Conservation (phyloP, 2,329 filamentous ascomycete genomes). For the Davidsoniella neocaledoniae region DNA sequence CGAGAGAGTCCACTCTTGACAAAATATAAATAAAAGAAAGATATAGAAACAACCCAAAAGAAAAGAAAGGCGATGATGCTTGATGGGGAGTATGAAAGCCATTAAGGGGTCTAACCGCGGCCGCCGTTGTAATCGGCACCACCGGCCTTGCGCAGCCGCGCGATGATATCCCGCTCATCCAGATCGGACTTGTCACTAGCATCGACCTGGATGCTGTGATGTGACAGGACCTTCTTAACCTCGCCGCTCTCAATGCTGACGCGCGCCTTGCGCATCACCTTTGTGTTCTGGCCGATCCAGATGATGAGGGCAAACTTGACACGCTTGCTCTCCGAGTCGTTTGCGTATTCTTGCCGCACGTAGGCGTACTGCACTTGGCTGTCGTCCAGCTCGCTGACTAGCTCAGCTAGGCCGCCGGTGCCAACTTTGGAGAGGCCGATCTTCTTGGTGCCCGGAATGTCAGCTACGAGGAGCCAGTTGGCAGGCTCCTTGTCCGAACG, state of each 20-base stretch:
- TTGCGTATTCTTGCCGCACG: conserved; percentile 50
- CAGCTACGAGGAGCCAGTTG: conserved; percentile 52
- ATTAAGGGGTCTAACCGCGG: conserved; percentile 25
- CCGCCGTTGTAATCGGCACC: conserved; percentile 57
- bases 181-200: conserved; percentile 43
- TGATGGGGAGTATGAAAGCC: no score
- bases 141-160: conserved; percentile 45
- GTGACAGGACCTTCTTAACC: conserved; percentile 45
- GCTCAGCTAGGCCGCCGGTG: conserved; percentile 41
- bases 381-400: conserved; percentile 39
- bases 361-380: conserved; percentile 49
- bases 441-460: conserved; percentile 38
- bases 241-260: conserved; percentile 50
- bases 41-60: no score
- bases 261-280: conserved; percentile 53
- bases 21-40: no score
- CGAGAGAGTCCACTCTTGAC: no score
- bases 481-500: conserved; percentile 47
- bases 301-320: conserved; percentile 53
- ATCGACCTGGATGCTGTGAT: conserved; percentile 49
- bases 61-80: no score
- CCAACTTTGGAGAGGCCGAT: conserved; percentile 40
- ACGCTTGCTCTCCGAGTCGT: conserved; percentile 50
- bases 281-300: conserved; percentile 49
- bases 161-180: conserved; percentile 43